Base-by-base conservation (phyloP, 2,329 filamentous ascomycete species). In the Penicillium sp. region DNA sequence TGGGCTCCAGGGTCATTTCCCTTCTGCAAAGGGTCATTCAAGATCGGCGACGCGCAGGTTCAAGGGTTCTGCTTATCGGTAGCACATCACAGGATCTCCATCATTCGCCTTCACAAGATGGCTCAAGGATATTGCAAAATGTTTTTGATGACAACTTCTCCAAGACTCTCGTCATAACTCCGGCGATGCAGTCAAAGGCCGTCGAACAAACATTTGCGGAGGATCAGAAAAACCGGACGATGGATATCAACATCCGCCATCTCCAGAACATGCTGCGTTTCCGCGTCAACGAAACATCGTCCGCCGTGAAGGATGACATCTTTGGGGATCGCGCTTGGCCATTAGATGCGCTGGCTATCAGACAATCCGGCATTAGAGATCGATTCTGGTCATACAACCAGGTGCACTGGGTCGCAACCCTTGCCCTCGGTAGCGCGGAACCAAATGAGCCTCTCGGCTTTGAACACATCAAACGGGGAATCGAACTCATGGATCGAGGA, bases 51-150 rank as follows among this genome's bases (percentile, higher is more conserved):
- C 82, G 84, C 55, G 82, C 86, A 41, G 92, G 92, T 4, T 84
- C 88, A 65, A 85, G 85, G 60, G 84, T 96, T 54, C 83, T 93
- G 57, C 83, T 97, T 17, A 77, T 98, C 35, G 95, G 93, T n/a
- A 92, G 90, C 5, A 89, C 89, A 17, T 80, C 84, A 15, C 74
- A 84, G 52, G 80, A 84, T 12, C 74, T 80, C 22, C 71, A 75
- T 4, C 76, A 78, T 58, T 70, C 78, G 48, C 55, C 78, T 5
- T 78, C 78, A 3, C 76, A 76, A 62, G 76, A 74, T 41, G 78
- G 77, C 37, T 73, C 84, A n/a, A 75, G 77, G 12, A 68, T 77
- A 35, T 71, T 83, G 31, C 83, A 85, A 59, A 76, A 73, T 52
- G 74, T 78, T 10, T 71, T 74, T 25, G 73, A 81, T 39, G 78